phyloP scores from a whole-genome alignment of 257 asterid genomes.

The Capsicum pubescens region DNA sequence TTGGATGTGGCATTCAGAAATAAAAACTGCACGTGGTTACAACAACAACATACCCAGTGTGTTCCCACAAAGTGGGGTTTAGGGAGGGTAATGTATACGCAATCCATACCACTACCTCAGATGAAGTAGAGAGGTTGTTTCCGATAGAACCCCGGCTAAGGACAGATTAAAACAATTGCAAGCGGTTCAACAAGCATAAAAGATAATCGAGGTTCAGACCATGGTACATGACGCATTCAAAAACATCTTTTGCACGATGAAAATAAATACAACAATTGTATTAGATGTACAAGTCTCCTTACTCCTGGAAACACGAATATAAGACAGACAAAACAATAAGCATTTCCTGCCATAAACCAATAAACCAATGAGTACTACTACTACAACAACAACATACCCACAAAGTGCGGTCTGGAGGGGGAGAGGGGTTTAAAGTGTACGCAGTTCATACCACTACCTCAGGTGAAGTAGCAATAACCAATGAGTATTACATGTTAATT shows the following conservation, averaged over 20 bases:
- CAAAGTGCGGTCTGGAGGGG: too few species aligned
- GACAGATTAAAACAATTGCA: not conserved
- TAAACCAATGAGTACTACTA: slow-evolving; percentile 12
- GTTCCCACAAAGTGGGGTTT: too few species aligned
- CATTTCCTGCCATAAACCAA: slow-evolving; percentile 11
- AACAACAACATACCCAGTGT: too few species aligned
- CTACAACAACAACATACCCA: too few species aligned
- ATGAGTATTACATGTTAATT: slow-evolving; percentile 26
- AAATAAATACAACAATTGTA: slow-evolving; percentile 7
- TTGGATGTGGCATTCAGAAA: slow-evolving; percentile 2
- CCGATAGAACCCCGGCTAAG: too few species aligned
- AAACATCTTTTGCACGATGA: not conserved
- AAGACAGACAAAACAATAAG: slow-evolving; percentile 24
- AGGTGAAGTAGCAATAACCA: not conserved
- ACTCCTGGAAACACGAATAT: slow-evolving; percentile 4
- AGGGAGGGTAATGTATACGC: too few species aligned
- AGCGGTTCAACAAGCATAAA: not conserved
- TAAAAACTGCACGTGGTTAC: not conserved
- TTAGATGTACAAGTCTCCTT: not conserved
- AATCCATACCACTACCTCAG: too few species aligned
- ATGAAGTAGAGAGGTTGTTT: too few species aligned
- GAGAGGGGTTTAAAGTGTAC: too few species aligned
- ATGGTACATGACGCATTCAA: slow-evolving; percentile 10
- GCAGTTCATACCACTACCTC: too few species aligned
- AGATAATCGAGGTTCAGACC: not conserved